These are phyloP conservation scores for Calamus simplicifolius DNA, from an alignment of 176 grass and related monocot genomes.

Conservation along the genomic window DNA sequence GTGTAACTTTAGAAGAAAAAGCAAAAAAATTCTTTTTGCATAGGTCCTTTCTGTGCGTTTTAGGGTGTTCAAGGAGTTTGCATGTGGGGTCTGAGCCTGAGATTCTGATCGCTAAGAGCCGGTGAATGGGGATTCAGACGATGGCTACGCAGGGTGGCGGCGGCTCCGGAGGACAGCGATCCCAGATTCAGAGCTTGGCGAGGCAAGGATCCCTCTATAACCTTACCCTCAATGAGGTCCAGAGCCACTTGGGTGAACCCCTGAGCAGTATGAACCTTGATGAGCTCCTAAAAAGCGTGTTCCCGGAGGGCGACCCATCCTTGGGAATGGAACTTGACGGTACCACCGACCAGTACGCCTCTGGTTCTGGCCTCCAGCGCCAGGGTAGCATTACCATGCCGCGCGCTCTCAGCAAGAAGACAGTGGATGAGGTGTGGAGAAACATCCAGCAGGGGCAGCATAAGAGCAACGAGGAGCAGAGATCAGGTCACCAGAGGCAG, in stretches of 20 bases:
- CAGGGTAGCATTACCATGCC: constrained; percentile 86
- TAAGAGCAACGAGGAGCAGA: constrained; percentile 5
- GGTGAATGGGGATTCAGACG: constrained; percentile 62
- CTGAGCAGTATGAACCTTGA: constrained; percentile 94
- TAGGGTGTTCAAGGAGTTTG: too few relatives aligned
- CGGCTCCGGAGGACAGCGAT: constrained; percentile 10
- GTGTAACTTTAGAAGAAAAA: too few relatives aligned
- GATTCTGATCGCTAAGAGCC: background rate
- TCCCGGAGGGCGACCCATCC: constrained; percentile 39
- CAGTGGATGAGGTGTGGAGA: constrained; percentile 93
- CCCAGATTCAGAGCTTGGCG: constrained; percentile 44
- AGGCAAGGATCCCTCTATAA: constrained; percentile 80
- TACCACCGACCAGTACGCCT: background rate
- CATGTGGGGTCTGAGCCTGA: too few relatives aligned
- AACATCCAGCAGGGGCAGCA: constrained; percentile 45
- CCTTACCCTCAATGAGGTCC: constrained; percentile 82
- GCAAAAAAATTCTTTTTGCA: too few relatives aligned
- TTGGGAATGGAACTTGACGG: background rate
- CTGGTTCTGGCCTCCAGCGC: constrained; percentile 29
- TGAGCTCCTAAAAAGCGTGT: constrained; percentile 71
- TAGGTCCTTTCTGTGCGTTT: too few relatives aligned
- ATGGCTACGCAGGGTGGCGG: constrained; percentile 46
- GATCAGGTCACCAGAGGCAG: constrained; percentile 32
- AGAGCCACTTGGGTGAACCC: constrained; percentile 72
- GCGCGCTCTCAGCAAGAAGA: constrained; percentile 69